A percentile compares a stretch with the other conserved stretches of the same genome.
phyloP scores from a whole-genome alignment of 345 rosid genomes.

The Eucalyptus polybractea region DNA sequence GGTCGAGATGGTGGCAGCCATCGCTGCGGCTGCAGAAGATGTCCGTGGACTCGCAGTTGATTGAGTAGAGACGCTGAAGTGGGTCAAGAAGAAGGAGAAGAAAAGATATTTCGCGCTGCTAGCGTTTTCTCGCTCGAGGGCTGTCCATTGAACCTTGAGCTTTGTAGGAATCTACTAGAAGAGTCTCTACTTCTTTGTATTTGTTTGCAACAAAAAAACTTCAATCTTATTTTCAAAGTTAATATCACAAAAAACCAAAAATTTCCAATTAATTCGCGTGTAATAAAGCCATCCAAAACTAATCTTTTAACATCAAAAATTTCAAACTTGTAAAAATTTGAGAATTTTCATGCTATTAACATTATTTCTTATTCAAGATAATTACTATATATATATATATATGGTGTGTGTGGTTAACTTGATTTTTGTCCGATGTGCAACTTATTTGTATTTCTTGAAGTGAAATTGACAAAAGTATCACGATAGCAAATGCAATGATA shows the following conservation, averaged over 20 bases:
- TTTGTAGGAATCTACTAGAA: not conserved
- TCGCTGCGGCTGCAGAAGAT: not conserved
- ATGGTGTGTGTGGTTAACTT: no score
- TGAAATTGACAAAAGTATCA: not conserved
- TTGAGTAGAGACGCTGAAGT: not conserved
- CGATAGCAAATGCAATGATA: not conserved
- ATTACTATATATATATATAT: no score
- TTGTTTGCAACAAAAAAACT: no score
- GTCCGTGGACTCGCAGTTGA: not conserved
- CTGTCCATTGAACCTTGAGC: not conserved
- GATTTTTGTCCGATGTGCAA: not conserved
- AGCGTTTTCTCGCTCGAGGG: not conserved
- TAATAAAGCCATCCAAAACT: no score
- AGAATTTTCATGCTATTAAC: rapidly evolving
- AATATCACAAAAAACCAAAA: no score
- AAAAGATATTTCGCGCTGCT: not conserved
- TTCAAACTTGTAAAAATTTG: rapidly evolving
- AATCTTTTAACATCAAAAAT: no score
- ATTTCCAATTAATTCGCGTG: rapidly evolving
- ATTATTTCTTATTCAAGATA: no score
- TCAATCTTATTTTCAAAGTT: no score
- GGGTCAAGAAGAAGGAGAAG: not conserved
- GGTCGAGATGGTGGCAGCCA: not conserved
- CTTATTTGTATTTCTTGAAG: not conserved
- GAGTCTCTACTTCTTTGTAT: not conserved